A percentile compares a stretch with the other conserved stretches of the same genome.
Evolutionary conservation across 306 rosid genomes (phyloP).

Genomic region (Cucumis cinereus): DNA sequence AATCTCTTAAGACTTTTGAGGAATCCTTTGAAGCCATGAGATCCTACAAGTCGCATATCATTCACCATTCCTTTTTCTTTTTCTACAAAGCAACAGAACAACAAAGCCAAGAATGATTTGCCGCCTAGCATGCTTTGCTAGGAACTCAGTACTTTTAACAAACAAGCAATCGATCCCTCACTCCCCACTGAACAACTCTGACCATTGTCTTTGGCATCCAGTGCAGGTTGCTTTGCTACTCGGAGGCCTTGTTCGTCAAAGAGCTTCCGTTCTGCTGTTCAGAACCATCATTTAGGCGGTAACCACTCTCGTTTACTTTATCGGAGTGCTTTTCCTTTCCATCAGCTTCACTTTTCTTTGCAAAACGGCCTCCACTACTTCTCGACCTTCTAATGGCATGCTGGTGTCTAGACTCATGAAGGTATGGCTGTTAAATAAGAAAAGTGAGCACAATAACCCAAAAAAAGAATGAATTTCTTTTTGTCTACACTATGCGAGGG

Average conservation of each 20-base stretch:
- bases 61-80: neutral
- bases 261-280: conserved; percentile 52
- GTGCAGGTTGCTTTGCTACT: conserved; percentile 21
- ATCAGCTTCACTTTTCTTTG: conserved; percentile 46
- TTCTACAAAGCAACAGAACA: conserved; percentile 9
- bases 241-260: conserved; percentile 37
- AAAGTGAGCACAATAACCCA: neutral
- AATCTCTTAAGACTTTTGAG: neutral
- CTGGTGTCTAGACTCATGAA: conserved; percentile 93
- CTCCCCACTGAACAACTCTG: conserved; percentile 4
- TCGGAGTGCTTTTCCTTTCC: conserved; percentile 23
- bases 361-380: conserved; percentile 90
- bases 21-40: neutral
- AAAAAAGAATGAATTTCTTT: neutral
- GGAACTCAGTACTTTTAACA: conserved; percentile 11
- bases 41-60: neutral
- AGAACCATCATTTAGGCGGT: conserved; percentile 34
- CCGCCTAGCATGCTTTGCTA: conserved; percentile 57
- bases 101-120: conserved; percentile 98
- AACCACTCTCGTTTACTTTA: conserved; percentile 36
- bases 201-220: conserved; percentile 23
- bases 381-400: conserved; percentile 93
- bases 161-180: conserved; percentile 20
- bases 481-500: neutral
- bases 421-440: conserved; percentile 60